Evolutionary conservation across 2,329 filamentous ascomycete species (phyloP), one percentile per base, ranked within the genome.

Genomic region (Paramyrothecium sp.): DNA sequence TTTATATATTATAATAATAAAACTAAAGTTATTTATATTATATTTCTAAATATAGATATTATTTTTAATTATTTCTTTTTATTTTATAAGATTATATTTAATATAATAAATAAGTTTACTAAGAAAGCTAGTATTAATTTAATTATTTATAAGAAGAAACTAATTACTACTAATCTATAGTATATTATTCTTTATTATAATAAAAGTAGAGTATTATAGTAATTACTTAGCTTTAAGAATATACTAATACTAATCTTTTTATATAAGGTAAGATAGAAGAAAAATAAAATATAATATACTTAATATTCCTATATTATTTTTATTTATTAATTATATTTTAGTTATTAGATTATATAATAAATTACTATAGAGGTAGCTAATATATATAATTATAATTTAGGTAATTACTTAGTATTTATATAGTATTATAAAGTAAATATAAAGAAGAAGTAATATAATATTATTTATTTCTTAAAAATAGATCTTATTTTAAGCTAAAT

Each of bases 191-290:
- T 54, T 16, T 41, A 34, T 19, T 30, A 51, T 53, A 20, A 56
- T 38, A 12, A 38, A 20, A 47, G 54, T 23, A 54, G 49, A 46
- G 34, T 53, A 54, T 54, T 22, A 54, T 49, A 51, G 51, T 48
- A 49, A 21, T 51, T 44, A 20, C 51, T 49, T 38, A 20, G 50
- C 19, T 22, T 54, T 48, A 47, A 8, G 34, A n/a, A n/a, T n/a
- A n/a, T n/a, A n/a, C n/a, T n/a, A n/a, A n/a, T n/a, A n/a, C n/a
- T n/a, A n/a, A n/a, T n/a, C n/a, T n/a, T n/a, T n/a, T n/a, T n/a
- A n/a, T n/a, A n/a, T n/a, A n/a, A n/a, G n/a, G n/a, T n/a, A n/a
- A n/a, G n/a, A n/a, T n/a, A n/a, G n/a, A n/a, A n/a, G n/a, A n/a
- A n/a, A n/a, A n/a, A n/a, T n/a, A n/a, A n/a, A n/a, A n/a, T n/a